Base-by-base conservation (phyloP, 495 filamentous ascomycete genomes). In the Penicillium goetzii region DNA sequence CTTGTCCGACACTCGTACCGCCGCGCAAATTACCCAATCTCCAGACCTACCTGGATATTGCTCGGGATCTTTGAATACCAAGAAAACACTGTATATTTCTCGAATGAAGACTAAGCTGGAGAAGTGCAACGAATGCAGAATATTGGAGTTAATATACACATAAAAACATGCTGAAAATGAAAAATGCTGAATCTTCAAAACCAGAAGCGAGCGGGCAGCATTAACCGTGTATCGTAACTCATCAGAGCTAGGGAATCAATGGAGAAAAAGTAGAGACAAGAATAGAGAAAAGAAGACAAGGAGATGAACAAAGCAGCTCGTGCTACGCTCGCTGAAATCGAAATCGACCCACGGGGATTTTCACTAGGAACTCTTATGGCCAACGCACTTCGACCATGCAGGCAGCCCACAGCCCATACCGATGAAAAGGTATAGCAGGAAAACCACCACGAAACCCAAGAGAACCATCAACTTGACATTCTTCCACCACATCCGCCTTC, bases 401-500 rank as follows among this genome's bases (percentile, higher is more conserved):
- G 89, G 89, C 56, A 92, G 68, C 17, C 89, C 89, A 80, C 89
- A 92, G 5, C 88, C 89, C 75, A 90, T 85, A 0, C 89, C 89
- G 14, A 92, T 82, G 65, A 91, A 87, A 19, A 92, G 72, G 74
- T 92, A 92, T 5, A 98, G 67, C 78, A 99, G 85, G 76, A 99
- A 90, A 15, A 92, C 75, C 38, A 96, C 74, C 45, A 98, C 95
- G 52, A 97, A 68, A 2, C 82, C 86, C 67, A 99, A 76, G 69
- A 99, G 74, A 38, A 86, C 87, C 93, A 98, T 97, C 71, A 93
- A 66, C 77, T 96, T 95, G 21, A 94, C 84, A 79, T 99, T 99
- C 89, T 99, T 99, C 93, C 94, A 99, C 95, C 95, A 99, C 96
- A 98, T 98, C 70, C 86, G 81, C 75, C 95, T 82, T 80, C 94